A percentile compares a stretch with the other conserved stretches of the same genome.
phyloP scores from a whole-genome alignment of 176 grass and related monocot species.

The Coix lacrymajobi region DNA sequence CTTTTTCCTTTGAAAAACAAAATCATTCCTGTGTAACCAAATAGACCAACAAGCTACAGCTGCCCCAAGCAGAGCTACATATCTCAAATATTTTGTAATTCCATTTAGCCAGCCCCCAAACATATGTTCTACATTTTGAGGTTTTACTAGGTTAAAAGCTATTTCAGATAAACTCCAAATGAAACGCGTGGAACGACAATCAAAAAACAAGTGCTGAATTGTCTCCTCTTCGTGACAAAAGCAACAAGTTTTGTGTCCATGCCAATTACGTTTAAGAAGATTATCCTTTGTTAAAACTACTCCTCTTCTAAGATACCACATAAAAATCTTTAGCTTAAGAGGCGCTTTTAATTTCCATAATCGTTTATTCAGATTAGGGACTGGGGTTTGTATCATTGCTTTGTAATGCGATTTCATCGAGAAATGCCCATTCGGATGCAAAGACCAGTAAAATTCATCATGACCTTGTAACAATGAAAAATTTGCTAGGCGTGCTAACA shows the following conservation, averaged over 20 bases:
- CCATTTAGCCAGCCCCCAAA: too few relatives aligned
- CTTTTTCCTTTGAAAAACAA: too few relatives aligned
- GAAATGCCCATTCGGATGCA: too few relatives aligned
- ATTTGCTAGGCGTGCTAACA: too few relatives aligned
- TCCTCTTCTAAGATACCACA: neutral
- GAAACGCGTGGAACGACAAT: neutral
- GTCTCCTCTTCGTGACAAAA: neutral
- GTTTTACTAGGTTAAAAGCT: neutral
- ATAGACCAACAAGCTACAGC: too few relatives aligned
- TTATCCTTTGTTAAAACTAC: neutral
- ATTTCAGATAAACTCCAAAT: neutral
- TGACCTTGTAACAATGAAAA: too few relatives aligned
- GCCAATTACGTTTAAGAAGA: neutral
- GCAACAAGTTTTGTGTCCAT: neutral
- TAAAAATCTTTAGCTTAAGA: neutral
- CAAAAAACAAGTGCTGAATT: neutral
- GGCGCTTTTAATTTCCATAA: neutral
- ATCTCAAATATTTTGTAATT: too few relatives aligned
- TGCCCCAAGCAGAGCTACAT: too few relatives aligned
- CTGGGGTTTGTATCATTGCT: too few relatives aligned
- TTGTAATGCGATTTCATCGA: too few relatives aligned
- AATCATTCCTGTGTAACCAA: too few relatives aligned
- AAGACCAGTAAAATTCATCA: neutral
- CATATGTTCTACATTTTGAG: too few relatives aligned
- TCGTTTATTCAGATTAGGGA: neutral